Base-by-base conservation (phyloP, 2,329 filamentous ascomycete genomes). In the Arthrinium phaeospermum region DNA sequence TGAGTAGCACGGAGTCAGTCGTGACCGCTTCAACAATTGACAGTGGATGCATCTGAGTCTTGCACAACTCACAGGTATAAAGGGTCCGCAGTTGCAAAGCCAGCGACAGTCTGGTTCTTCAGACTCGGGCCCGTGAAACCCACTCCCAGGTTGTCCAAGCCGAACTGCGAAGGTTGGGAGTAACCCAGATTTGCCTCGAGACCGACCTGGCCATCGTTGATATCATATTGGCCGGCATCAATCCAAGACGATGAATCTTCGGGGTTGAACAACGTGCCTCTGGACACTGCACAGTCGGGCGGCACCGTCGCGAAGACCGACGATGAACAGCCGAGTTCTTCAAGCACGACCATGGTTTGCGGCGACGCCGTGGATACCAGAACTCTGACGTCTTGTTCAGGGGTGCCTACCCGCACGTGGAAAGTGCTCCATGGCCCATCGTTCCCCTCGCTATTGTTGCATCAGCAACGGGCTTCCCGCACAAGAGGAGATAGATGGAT, bases 381-480 rank as follows among this genome's bases (percentile, higher is more conserved):
- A 4, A 83, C 81, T 71, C 82, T 76, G 19, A 83, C 74, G 71
- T 79, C 76, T 72, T 82, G 80, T 67, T 80, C 78, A 24, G 82
- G 80, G 5, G 76, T 81, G n/a, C 82, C 82, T n/a, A 82, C 79
- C 22, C 79, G 80, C 49, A 82, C 70, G 71, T 81, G 75, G 71
- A 84, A 84, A 19, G 78, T 83, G 73, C 81, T 83, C 82, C 82
- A 84, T 27, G 79, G 79, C 24, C 83, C 83, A 72, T 85, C 83
- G 64, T 82, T 84, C 71, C 83, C 83, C 34, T 84, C 82, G 67
- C 79, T 80, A 24, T 41, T 41, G 57, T 64, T 22, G 34, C 57
- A 41, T 64, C 57, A 64, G 22, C 34, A 64, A 41, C 7, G 57
- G 30, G n/a, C 10, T 19, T 41, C 19, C 34, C n/a, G 30, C 27